phyloP scores from a whole-genome alignment of 257 asterid genomes.

The Solanum sejunctum region DNA sequence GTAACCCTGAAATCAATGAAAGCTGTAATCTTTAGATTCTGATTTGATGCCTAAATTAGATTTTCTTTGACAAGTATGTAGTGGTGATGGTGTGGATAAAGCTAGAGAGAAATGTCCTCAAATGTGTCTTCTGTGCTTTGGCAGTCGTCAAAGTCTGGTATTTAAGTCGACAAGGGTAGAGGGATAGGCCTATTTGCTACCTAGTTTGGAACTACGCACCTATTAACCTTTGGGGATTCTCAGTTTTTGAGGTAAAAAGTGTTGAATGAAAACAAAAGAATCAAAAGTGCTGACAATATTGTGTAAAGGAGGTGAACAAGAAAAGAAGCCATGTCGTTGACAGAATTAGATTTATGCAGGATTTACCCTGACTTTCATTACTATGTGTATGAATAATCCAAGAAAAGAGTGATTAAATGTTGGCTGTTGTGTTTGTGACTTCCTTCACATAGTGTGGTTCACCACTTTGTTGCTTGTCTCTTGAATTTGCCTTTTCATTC shows the following conservation, averaged over 20 bases:
- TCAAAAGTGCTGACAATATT: neutral
- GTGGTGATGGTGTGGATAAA: neutral
- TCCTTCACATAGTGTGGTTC: neutral
- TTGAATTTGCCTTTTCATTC: neutral
- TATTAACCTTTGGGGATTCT: neutral
- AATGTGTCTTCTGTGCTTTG: neutral
- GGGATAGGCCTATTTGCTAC: neutral
- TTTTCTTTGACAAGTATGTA: neutral
- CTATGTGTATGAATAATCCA: neutral
- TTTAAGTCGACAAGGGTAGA: neutral
- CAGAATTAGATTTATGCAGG: neutral
- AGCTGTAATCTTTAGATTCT: neutral
- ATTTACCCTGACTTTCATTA: neutral
- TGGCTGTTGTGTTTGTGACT: neutral
- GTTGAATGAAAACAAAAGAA: neutral
- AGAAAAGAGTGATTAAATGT: neutral
- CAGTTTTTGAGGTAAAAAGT: neutral
- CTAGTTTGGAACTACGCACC: neutral
- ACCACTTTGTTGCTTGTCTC: neutral
- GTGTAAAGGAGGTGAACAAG: neutral
- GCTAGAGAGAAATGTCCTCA: neutral
- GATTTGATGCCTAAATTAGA: neutral
- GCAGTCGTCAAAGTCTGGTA: neutral
- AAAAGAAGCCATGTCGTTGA: neutral
- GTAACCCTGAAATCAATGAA: constrained; percentile 1